Evolutionary conservation across 2,329 filamentous ascomycete genomes (phyloP).

Genomic region (Orbilia oligospora): DNA sequence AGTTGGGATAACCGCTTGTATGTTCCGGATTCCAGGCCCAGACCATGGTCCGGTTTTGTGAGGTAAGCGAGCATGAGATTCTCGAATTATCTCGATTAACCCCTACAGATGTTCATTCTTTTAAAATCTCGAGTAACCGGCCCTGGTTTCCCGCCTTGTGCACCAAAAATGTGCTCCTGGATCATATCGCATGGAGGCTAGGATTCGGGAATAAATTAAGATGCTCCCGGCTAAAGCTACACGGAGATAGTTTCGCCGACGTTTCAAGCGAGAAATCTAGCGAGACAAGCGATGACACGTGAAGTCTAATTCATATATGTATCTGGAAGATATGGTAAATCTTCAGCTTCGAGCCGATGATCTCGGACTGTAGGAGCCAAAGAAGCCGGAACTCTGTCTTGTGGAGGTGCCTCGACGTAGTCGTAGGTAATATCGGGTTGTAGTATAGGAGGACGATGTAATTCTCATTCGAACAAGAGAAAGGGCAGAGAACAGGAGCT

Average conservation of each 20-base stretch:
- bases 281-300: conserved; percentile 41
- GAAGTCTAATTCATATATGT: not conserved
- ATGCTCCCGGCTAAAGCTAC: conserved; percentile 26
- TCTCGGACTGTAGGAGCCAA: not conserved
- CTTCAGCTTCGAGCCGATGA: not conserved
- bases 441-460: not conserved
- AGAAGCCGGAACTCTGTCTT: not conserved
- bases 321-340: not conserved
- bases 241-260: not conserved
- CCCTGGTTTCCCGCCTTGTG: conserved; percentile 30
- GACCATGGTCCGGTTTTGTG: not conserved
- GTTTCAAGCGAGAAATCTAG: conserved; percentile 26
- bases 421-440: not conserved
- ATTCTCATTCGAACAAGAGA: not conserved
- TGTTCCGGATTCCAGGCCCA: not conserved
- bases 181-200: conserved; percentile 27
- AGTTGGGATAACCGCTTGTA: not conserved
- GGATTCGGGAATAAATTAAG: conserved; percentile 35
- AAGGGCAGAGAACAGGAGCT: not conserved
- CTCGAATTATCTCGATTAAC: conserved; percentile 14
- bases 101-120: not conserved
- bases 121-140: conserved; percentile 35
- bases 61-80: conserved; percentile 2
- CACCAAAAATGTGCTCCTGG: not conserved
- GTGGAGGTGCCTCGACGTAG: not conserved